These are phyloP conservation scores for Aspergillus nidulans DNA, from an alignment of 495 filamentous ascomycete species.

Conservation along the genomic window DNA sequence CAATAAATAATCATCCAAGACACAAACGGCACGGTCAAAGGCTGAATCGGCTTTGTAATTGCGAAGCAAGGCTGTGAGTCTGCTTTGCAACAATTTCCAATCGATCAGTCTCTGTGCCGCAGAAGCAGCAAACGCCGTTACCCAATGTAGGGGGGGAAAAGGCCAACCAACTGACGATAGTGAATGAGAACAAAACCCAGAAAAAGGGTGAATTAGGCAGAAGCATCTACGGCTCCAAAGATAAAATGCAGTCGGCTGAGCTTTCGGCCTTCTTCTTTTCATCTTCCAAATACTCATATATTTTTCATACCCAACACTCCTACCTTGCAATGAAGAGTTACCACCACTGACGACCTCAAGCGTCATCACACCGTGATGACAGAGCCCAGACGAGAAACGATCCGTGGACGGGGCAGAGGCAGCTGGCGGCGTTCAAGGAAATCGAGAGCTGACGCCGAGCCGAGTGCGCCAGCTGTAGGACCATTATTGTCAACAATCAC, in stretches of 20 bases:
- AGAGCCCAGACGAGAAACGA: neutral
- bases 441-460: slow-evolving; percentile 30
- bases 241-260: neutral
- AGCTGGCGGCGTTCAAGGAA: neutral
- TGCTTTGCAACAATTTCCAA: neutral
- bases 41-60: neutral
- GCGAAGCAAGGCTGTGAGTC: neutral
- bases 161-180: neutral
- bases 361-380: neutral
- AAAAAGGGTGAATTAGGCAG: neutral
- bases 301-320: too few species aligned
- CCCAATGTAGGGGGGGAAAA: neutral
- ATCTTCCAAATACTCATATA: neutral
- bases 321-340: neutral
- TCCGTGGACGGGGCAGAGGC: neutral
- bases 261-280: neutral
- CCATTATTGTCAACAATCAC: slow-evolving; percentile 20
- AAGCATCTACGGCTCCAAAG: neutral
- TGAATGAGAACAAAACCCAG: neutral
- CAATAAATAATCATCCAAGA: neutral
- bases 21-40: neutral
- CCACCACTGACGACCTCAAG: neutral
- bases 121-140: neutral
- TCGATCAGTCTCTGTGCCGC: neutral
- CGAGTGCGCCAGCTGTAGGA: slow-evolving; percentile 18